Conservation (phyloP, 108 stramenopile genomes). For the Skeletonema menzelii region DNA sequence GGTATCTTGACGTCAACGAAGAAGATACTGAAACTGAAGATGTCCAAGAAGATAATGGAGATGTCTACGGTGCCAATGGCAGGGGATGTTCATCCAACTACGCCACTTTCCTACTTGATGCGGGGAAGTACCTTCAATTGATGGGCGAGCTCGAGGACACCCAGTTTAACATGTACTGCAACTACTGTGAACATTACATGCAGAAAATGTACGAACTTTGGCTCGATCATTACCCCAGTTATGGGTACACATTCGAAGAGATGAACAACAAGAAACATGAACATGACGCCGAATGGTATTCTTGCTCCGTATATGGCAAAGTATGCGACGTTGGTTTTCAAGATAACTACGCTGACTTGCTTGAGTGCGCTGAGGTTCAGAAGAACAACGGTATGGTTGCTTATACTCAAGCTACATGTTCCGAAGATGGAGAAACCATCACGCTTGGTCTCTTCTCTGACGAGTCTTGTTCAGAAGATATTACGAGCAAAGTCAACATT, state of each 20-base stretch:
- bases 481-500: conserved; percentile 41
- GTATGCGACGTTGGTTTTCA: conserved; percentile 15
- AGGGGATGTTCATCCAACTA: conserved; percentile 64
- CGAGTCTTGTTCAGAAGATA: conserved; percentile 71
- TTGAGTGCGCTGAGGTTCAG: conserved; percentile 39
- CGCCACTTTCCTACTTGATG: conserved; percentile 75
- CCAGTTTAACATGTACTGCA: conserved; percentile 68
- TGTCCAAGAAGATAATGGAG: not conserved
- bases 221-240: conserved; percentile 6
- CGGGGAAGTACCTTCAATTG: conserved; percentile 68
- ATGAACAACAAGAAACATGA: conserved; percentile 18
- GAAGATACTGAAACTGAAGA: not conserved
- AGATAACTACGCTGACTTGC: conserved; percentile 24
- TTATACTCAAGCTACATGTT: conserved; percentile 70
- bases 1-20: not conserved
- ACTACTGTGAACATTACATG: conserved; percentile 25
- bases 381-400: conserved; percentile 41
- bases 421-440: conserved; percentile 60
- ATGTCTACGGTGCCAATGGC: conserved; percentile 39
- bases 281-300: conserved; percentile 13
- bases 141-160: conserved; percentile 64
- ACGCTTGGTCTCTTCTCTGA: conserved; percentile 76
- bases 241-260: conserved; percentile 11
- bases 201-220: not conserved
- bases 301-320: conserved; percentile 14